Conservation (phyloP, 768 basidiomycete genomes). For the Tylopilus sp. region DNA sequence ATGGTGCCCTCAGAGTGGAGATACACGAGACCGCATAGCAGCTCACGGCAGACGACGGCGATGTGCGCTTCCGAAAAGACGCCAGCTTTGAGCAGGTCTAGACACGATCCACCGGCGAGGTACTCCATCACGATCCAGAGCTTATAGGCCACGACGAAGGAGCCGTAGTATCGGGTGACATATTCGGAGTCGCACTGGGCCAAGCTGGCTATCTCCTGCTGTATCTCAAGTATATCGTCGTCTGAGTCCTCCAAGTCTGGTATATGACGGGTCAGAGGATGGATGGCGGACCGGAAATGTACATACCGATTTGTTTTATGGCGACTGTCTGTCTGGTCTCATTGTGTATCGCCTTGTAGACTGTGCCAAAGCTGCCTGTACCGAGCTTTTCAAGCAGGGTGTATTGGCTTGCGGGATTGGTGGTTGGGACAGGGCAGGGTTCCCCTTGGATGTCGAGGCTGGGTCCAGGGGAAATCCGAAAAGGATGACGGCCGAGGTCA, state of each 20-base stretch:
- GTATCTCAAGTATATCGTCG: conserved; percentile 98
- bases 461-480: conserved; percentile 45
- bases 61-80: conserved; percentile 91
- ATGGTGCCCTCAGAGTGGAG: conserved; percentile 96
- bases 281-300: conserved; percentile 4
- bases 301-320: conserved; percentile 94
- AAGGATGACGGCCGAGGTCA: conserved; percentile 39
- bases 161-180: conserved; percentile 94
- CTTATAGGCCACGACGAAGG: conserved; percentile 95
- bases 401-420: conserved; percentile 86
- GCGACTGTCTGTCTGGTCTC: conserved; percentile 94
- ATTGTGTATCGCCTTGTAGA: conserved; percentile 96
- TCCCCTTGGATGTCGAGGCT: conserved; percentile 43
- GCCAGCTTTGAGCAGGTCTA: conserved; percentile 92
- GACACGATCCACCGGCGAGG: conserved; percentile 96
- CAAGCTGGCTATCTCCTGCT: conserved; percentile 95
- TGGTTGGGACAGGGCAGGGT: conserved; percentile 68
- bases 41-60: conserved; percentile 90
- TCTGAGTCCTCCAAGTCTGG: conserved; percentile 96
- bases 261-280: not conserved
- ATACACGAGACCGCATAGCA: conserved; percentile 90
- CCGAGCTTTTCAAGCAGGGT: conserved; percentile 94
- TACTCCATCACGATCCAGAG: conserved; percentile 99
- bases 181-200: conserved; percentile 96
- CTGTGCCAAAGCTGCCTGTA: conserved; percentile 93